Percentiles rank a stretch among this genome's conserved stretches.
phyloP scores from a whole-genome alignment of 768 basidiomycete species.

The Porpolomopsis calyptriformis region DNA sequence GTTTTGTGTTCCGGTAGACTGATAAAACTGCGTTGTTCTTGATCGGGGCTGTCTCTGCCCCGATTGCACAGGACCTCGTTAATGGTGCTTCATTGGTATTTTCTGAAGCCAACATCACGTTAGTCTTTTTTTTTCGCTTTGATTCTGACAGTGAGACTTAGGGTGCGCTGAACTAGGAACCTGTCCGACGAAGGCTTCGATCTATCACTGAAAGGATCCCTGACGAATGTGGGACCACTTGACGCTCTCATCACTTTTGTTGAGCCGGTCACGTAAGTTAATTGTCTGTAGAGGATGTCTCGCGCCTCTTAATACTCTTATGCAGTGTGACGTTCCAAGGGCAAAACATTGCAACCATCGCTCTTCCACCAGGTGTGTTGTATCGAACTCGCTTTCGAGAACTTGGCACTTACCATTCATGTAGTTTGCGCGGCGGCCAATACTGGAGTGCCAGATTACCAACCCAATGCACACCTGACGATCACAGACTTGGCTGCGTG shows the following conservation, averaged over 20 bases:
- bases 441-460: slow-evolving; percentile 53
- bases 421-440: slow-evolving; percentile 61
- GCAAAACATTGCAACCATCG: slow-evolving; percentile 49
- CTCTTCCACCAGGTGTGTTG: slow-evolving; percentile 45
- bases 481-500: slow-evolving; percentile 45
- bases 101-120: slow-evolving; percentile 49
- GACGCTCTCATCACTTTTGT: slow-evolving; percentile 59
- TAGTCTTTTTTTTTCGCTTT: slow-evolving; percentile 10
- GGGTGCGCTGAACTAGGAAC: slow-evolving; percentile 24
- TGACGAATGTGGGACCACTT: slow-evolving; percentile 55
- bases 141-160: not conserved
- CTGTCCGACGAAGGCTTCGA: slow-evolving; percentile 54
- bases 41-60: slow-evolving; percentile 61
- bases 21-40: slow-evolving; percentile 55
- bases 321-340: slow-evolving; percentile 54
- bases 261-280: slow-evolving; percentile 46
- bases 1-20: slow-evolving; percentile 27
- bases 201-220: slow-evolving; percentile 45
- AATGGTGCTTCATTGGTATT: slow-evolving; percentile 45
- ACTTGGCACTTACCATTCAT: not conserved
- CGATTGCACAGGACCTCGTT: slow-evolving; percentile 56
- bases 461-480: slow-evolving; percentile 37
- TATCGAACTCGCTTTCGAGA: not conserved
- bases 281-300: not conserved
- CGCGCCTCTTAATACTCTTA: not conserved